Evolutionary conservation across 306 rosid genomes (phyloP), one percentile per base, ranked within the genome.

Genomic region (Begonia fuchsioides): DNA sequence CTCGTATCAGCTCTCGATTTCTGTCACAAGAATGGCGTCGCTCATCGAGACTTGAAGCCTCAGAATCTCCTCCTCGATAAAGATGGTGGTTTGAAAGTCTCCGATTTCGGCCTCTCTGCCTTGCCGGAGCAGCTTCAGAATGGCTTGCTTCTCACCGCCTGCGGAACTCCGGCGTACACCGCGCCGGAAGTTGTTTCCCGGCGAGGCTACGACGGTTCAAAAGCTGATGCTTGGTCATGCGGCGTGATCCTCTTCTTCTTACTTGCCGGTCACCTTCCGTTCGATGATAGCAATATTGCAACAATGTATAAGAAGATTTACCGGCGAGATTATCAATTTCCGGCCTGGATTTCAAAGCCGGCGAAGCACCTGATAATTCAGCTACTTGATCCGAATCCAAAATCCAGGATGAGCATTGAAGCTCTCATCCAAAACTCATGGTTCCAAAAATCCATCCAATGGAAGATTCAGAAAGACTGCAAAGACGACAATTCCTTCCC

Each of bases 191-290:
- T 88, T 0, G 68, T 88, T 7, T 17, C 65, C 43, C 70, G 84
- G 50, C 55, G 53, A 9, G 71, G 88, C 32, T 84, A 84, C 75
- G 95, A 88, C 49, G 97, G 95, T 0, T 59, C 93, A 0, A 68
- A 63, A 17, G 95, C 95, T 9, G 97, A 88, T 32, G 95, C 86
- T 0, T 88, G 97, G 97, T 88, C 97, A 0, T 83, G 93, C 49
- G 97, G 97, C 1, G 80, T 84, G 1, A 78, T 88, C 12, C 93
- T 88, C 16, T 82, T 63, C 64, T 75, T 76, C 0, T 47, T 88
- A 1, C 90, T 88, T 47, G 68, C 82, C 16, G 95, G 95, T 2
- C 50, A 58, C 18, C 81, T 84, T 3, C 95, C 97, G 0, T 88
- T 88, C 62, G 67, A 63, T 40, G 95, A 84, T 11, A 41, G 62